phyloP scores from a whole-genome alignment of 169 alveolate species.

The Plasmodium fragile region DNA sequence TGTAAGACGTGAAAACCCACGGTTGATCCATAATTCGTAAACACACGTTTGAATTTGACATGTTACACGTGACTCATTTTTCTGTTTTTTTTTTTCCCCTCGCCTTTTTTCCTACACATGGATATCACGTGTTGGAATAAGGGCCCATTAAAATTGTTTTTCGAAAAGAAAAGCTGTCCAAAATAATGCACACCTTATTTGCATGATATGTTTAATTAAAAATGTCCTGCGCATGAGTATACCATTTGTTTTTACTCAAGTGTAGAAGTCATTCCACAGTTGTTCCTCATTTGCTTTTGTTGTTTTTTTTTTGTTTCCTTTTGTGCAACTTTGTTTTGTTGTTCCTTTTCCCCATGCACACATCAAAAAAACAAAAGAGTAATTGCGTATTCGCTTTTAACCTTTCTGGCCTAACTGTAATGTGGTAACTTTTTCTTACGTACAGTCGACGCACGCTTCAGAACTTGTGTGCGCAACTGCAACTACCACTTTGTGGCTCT shows the following conservation, averaged over 20 bases:
- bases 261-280: background rate
- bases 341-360: background rate
- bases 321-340: background rate
- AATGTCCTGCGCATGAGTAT: background rate
- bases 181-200: background rate
- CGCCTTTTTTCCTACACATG: background rate
- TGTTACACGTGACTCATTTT: background rate
- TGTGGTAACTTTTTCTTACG: background rate
- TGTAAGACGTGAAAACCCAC: background rate
- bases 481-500: background rate
- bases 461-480: background rate
- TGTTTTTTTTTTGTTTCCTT: conserved; percentile 11
- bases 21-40: background rate
- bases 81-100: background rate
- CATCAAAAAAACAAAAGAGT: background rate
- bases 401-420: background rate
- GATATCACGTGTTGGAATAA: background rate
- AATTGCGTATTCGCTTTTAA: background rate
- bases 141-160: background rate
- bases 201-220: conserved; percentile 1
- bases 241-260: conserved; percentile 1
- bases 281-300: conserved; percentile 3
- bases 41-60: background rate
- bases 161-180: background rate
- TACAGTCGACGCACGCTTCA: background rate